Conservation (phyloP, 768 basidiomycete genomes). For the Cystobasidium tubakii region DNA sequence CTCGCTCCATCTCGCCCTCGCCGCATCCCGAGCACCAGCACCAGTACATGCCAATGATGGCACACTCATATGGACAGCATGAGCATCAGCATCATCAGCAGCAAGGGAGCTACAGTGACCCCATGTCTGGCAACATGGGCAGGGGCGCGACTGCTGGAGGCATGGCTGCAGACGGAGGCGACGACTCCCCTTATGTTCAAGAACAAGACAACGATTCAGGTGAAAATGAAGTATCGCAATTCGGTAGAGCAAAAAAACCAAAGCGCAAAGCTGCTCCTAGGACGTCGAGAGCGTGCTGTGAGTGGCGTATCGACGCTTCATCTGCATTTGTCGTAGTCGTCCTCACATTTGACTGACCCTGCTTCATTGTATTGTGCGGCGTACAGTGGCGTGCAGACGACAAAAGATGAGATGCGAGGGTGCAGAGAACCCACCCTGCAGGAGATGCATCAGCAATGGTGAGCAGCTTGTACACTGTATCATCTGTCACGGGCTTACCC, state of each 20-base stretch:
- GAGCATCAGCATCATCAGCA: not conserved
- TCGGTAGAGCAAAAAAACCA: slow-evolving; percentile 28
- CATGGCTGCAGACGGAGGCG: not conserved
- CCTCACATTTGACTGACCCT: not conserved
- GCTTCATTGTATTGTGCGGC: no score
- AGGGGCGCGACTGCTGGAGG: not conserved
- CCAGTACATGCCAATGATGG: not conserved
- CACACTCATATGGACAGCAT: no score
- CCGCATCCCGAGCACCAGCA: not conserved
- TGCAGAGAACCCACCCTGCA: slow-evolving; percentile 39
- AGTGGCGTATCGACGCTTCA: no score
- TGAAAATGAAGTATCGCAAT: slow-evolving; percentile 16
- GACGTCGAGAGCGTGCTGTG: slow-evolving; percentile 39
- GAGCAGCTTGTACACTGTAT: no score
- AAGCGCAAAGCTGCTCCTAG: slow-evolving; percentile 31
- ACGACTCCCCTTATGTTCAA: slow-evolving; percentile 17
- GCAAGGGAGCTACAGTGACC: not conserved
- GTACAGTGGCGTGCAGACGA: slow-evolving; percentile 37
- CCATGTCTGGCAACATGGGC: not conserved
- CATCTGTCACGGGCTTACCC: not conserved
- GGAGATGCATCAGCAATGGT: slow-evolving; percentile 34
- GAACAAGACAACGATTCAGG: slow-evolving; percentile 11
- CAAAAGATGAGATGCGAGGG: slow-evolving; percentile 40
- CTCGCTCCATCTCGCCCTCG: not conserved
- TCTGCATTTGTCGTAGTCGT: not conserved